Evolutionary conservation across 768 basidiomycete species (phyloP).

Genomic region (Tulasnella sp.): DNA sequence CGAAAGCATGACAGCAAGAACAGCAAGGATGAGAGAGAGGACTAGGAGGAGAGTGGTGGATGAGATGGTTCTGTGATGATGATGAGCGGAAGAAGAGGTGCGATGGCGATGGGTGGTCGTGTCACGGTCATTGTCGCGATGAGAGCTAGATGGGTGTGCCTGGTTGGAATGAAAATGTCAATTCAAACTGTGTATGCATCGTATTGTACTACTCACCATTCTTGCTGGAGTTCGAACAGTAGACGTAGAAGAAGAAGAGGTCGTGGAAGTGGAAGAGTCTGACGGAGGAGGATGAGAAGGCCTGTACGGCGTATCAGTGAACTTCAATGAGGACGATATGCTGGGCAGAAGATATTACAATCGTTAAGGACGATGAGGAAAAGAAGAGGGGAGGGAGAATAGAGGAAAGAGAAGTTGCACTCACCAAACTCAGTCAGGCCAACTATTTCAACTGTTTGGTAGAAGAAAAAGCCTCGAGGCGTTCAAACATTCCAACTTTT

Average conservation of each 20-base stretch:
- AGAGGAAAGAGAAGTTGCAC: neutral
- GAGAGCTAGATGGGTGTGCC: conserved; percentile 12
- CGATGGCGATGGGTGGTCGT: conserved; percentile 22
- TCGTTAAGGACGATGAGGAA: neutral
- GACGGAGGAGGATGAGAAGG: neutral
- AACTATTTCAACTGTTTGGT: no score
- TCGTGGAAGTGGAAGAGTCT: neutral
- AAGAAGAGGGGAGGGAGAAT: neutral
- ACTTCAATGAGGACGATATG: conserved; percentile 1
- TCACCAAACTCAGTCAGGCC: no score
- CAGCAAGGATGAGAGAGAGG: conserved; percentile 71
- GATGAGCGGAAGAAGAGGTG: conserved; percentile 41
- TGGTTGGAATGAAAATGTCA: neutral
- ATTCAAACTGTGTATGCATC: neutral
- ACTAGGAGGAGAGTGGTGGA: conserved; percentile 81
- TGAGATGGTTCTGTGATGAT: conserved; percentile 74
- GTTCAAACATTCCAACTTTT: no score
- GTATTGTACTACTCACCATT: neutral
- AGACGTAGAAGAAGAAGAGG: neutral
- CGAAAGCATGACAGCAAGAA: conserved; percentile 83
- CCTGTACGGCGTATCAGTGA: neutral
- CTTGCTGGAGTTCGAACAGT: neutral
- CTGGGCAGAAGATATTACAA: neutral
- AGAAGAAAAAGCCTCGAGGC: no score
- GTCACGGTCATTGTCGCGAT: conserved; percentile 12